phyloP scores from a whole-genome alignment of 306 rosid species.

The Aeschynomene evenia region DNA sequence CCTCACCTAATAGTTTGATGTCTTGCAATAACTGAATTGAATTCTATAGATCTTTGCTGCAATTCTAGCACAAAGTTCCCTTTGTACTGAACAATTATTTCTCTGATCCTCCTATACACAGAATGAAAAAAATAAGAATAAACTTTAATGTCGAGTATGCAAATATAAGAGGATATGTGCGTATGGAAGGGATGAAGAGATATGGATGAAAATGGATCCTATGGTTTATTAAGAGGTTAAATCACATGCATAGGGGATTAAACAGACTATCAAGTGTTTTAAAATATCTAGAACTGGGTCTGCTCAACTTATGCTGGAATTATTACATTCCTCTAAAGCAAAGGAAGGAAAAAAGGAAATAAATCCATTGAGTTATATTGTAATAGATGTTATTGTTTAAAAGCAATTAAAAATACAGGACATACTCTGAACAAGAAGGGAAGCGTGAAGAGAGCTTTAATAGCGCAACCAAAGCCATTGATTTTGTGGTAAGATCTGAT shows the following conservation, averaged over 20 bases:
- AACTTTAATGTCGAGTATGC: slow-evolving; percentile 25
- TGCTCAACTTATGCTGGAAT: not conserved
- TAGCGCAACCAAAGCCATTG: slow-evolving; percentile 89
- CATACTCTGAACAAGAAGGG: slow-evolving; percentile 93
- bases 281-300: slow-evolving; percentile 17
- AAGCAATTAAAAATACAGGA: slow-evolving; percentile 15
- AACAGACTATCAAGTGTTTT: not conserved
- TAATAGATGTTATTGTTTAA: slow-evolving; percentile 9
- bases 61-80: slow-evolving; percentile 91
- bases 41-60: slow-evolving; percentile 98
- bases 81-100: slow-evolving; percentile 67
- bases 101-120: slow-evolving; percentile 72
- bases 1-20: slow-evolving; percentile 84
- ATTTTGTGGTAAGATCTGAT: slow-evolving; percentile 77
- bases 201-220: not conserved
- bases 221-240: slow-evolving; percentile 6
- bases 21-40: slow-evolving; percentile 67
- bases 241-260: not conserved
- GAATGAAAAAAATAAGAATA: slow-evolving; percentile 30
- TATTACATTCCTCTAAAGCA: slow-evolving; percentile 14
- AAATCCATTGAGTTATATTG: slow-evolving; percentile 25
- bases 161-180: slow-evolving; percentile 6
- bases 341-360: slow-evolving; percentile 16
- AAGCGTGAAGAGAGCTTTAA: slow-evolving; percentile 96
- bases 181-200: not conserved